Conservation (phyloP, 2,329 filamentous ascomycete species). For the Teratosphaeria gauchensis region DNA sequence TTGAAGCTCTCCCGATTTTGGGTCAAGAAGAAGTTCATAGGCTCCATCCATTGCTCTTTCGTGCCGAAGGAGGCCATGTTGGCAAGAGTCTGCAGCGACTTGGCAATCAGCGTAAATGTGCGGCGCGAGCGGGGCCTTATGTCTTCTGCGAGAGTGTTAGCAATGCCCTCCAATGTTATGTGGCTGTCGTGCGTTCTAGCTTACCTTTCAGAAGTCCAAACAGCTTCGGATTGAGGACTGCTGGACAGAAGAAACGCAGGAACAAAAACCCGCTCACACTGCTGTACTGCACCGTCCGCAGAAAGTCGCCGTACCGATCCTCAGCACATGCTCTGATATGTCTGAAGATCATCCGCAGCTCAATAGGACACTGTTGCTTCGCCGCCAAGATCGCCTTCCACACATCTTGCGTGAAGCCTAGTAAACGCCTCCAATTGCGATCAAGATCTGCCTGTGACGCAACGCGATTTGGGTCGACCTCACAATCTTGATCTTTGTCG, state of each 20-base stretch:
- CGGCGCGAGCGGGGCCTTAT: constrained; percentile 74
- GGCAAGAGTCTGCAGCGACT: constrained; percentile 80
- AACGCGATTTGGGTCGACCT: constrained; percentile 83
- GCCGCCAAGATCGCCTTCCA: constrained; percentile 77
- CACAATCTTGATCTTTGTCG: constrained; percentile 80
- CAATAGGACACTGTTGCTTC: constrained; percentile 64
- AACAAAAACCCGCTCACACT: constrained; percentile 94
- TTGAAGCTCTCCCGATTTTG: constrained; percentile 72
- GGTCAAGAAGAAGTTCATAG: constrained; percentile 83
- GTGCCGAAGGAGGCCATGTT: constrained; percentile 87
- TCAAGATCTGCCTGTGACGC: constrained; percentile 59
- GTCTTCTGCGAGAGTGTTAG: constrained; percentile 50
- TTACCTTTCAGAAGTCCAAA: constrained; percentile 71
- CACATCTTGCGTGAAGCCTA: constrained; percentile 67
- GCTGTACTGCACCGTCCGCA: constrained; percentile 82
- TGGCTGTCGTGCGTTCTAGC: constrained; percentile 5
- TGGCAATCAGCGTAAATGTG: constrained; percentile 84
- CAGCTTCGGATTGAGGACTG: constrained; percentile 89
- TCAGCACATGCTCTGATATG: constrained; percentile 89
- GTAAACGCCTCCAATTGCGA: constrained; percentile 71
- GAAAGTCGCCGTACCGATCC: constrained; percentile 85
- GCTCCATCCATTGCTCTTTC: constrained; percentile 98
- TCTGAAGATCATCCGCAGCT: constrained; percentile 76
- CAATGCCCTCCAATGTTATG: background rate
- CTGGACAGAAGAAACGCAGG: constrained; percentile 87